Percentiles rank a stretch among this genome's conserved stretches.
Evolutionary conservation across 345 rosid species (phyloP).

Genomic region (Salix suchowensis): DNA sequence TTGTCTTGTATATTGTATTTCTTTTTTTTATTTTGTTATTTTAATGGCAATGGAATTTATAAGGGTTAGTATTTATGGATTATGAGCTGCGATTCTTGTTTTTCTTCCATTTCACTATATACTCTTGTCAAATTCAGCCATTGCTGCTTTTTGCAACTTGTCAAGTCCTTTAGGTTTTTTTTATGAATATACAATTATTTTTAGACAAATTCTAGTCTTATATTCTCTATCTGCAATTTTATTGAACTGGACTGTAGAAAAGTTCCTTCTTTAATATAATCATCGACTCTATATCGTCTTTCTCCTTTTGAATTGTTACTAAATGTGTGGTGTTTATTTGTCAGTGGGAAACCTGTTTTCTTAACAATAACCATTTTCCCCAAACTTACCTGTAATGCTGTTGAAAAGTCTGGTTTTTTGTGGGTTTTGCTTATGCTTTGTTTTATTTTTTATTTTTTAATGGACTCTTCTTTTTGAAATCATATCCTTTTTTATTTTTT

Average conservation of each 20-base stretch:
- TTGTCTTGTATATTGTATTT: no score
- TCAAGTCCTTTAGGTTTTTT: background rate
- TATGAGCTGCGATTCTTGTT: background rate
- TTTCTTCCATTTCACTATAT: background rate
- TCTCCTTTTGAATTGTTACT: background rate
- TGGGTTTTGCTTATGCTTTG: background rate
- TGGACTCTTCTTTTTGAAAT: background rate
- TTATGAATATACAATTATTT: background rate
- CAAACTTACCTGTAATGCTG: background rate
- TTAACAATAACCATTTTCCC: background rate
- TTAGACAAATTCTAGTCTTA: background rate
- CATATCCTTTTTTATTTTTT: background rate
- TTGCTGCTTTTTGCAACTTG: background rate
- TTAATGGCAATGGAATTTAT: no score
- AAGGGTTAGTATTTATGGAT: no score
- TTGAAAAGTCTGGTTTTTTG: background rate
- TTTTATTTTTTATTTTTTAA: background rate
- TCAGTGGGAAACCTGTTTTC: background rate
- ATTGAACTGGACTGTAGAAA: background rate
- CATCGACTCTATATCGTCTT: background rate
- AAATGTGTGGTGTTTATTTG: background rate
- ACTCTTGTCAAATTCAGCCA: background rate
- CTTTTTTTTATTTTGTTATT: no score
- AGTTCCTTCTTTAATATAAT: background rate
- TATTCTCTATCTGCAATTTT: background rate